phyloP scores from a whole-genome alignment of 768 basidiomycete species.

The Cantharellus anzutake region DNA sequence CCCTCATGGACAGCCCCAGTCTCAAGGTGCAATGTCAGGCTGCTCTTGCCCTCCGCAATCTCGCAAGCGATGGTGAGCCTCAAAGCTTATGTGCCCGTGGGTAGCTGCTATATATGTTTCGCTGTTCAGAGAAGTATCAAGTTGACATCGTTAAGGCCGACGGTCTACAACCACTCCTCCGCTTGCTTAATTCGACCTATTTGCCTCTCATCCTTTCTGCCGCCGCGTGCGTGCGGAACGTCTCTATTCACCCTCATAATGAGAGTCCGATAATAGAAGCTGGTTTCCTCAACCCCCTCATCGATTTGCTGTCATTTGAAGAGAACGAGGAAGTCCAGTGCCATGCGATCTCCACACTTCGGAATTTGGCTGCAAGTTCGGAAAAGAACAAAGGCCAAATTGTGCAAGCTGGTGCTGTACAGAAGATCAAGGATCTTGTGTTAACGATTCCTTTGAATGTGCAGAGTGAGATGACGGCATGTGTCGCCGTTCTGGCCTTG shows the following conservation, averaged over 20 bases:
- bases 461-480: conserved; percentile 99
- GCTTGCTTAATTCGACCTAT: conserved; percentile 89
- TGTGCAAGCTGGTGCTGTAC: conserved; percentile 91
- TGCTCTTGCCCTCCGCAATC: conserved; percentile 84
- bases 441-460: conserved; percentile 89
- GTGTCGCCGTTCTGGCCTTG: conserved; percentile 86
- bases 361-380: conserved; percentile 89
- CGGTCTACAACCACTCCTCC: conserved; percentile 77
- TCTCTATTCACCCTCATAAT: conserved; percentile 95
- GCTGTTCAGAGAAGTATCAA: conserved; percentile 77
- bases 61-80: conserved; percentile 77
- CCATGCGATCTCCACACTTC: conserved; percentile 91
- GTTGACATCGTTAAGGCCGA: conserved; percentile 95
- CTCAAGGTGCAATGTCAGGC: conserved; percentile 99
- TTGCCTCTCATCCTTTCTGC: conserved; percentile 95
- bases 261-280: conserved; percentile 99
- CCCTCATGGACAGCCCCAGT: conserved; percentile 92
- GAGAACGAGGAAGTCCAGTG: conserved; percentile 99
- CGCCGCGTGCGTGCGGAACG: conserved; percentile 96
- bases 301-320: conserved; percentile 91
- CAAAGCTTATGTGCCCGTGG: background rate
- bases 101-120: background rate
- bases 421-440: conserved; percentile 91
- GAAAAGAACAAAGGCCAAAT: conserved; percentile 98
- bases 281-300: conserved; percentile 88